A percentile compares a stretch with the other conserved stretches of the same genome.
Conservation (phyloP, 805 yeast genomes). For the Yarrowia osloensis region DNA sequence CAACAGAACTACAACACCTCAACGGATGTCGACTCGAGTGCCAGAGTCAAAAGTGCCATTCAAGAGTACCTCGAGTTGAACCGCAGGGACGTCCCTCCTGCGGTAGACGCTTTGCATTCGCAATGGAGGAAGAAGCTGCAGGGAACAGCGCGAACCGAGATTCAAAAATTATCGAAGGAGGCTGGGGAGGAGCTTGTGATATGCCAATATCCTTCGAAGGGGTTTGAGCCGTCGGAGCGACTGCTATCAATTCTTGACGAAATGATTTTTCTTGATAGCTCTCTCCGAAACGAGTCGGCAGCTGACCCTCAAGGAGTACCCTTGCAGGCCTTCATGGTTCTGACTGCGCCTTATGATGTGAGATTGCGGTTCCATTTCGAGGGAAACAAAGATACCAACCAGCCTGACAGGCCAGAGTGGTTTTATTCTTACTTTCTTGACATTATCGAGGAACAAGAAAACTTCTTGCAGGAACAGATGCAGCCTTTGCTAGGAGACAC, state of each 20-base stretch:
- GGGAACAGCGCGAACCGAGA: not conserved
- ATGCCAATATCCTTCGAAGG: conserved; percentile 19
- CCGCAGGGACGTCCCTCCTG: not conserved
- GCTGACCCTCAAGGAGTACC: conserved; percentile 19
- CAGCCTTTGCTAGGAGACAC: conserved; percentile 34
- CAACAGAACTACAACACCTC: not conserved
- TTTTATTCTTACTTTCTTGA: conserved; percentile 51
- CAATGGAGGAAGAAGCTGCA: conserved; percentile 11
- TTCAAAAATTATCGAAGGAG: not conserved
- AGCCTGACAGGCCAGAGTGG: conserved; percentile 73
- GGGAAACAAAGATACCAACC: conserved; percentile 58
- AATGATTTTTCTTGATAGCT: conserved; percentile 1
- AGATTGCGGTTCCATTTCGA: conserved; percentile 66
- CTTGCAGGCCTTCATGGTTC: conserved; percentile 44
- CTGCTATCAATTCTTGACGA: not conserved
- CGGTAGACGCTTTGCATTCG: not conserved
- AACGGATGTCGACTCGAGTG: not conserved
- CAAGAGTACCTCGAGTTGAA: conserved; percentile 11
- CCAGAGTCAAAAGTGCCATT: not conserved
- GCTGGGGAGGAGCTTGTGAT: not conserved
- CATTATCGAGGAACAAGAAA: conserved; percentile 41
- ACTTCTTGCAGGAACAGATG: conserved; percentile 38
- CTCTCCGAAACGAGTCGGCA: not conserved
- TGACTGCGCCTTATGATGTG: conserved; percentile 50
- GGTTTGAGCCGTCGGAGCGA: not conserved